Evolutionary conservation across 2,329 filamentous ascomycete genomes (phyloP).

Genomic region (Nigrospora osmanthi): DNA sequence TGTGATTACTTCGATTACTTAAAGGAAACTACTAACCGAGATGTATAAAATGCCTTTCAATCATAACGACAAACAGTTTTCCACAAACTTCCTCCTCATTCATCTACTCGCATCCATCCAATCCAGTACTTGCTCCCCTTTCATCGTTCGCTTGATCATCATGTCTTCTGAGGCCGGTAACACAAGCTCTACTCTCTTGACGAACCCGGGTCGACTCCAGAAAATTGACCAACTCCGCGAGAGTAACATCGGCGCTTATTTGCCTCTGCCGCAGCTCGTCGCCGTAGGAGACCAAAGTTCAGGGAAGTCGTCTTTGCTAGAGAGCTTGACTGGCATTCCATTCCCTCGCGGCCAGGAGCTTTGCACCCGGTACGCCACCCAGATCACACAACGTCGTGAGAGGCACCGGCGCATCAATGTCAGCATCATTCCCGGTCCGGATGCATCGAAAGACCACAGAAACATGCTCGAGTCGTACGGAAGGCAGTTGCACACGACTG

Average conservation of each 20-base stretch:
- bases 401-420: not conserved
- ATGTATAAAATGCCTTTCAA: too few relatives aligned
- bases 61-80: too few relatives aligned
- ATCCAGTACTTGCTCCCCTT: too few relatives aligned
- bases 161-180: too few relatives aligned
- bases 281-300: constrained; percentile 70
- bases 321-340: constrained; percentile 33
- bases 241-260: constrained; percentile 3
- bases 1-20: too few relatives aligned
- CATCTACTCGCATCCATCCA: too few relatives aligned
- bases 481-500: too few relatives aligned
- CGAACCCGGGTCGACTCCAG: not conserved
- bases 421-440: constrained; percentile 3
- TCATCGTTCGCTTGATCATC: too few relatives aligned
- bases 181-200: not conserved
- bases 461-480: not conserved
- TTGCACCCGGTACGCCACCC: constrained; percentile 19
- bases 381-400: constrained; percentile 9
- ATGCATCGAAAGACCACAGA: not conserved
- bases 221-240: constrained; percentile 1
- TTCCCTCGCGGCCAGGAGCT: constrained; percentile 12
- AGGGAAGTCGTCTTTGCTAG: constrained; percentile 67
- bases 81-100: too few relatives aligned
- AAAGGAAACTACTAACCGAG: too few relatives aligned
- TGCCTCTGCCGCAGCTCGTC: constrained; percentile 42